Conservation (phyloP, 805 yeast genomes). For the Grigorovia yakushimaensis region DNA sequence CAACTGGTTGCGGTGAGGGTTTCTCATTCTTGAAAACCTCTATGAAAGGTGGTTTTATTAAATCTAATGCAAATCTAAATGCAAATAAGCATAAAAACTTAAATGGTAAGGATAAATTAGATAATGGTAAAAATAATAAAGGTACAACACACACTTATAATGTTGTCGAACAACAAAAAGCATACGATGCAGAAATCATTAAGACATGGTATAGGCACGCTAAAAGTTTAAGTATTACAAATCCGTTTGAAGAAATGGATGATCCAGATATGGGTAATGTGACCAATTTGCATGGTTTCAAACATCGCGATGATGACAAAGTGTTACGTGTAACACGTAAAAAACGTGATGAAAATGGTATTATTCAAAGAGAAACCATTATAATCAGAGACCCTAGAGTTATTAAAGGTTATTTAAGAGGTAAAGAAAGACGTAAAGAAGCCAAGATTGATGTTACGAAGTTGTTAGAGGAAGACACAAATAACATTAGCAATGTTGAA, state of each 20-base stretch:
- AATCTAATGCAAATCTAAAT: conserved; percentile 11
- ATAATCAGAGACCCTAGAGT: conserved; percentile 76
- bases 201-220: conserved; percentile 87
- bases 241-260: conserved; percentile 30
- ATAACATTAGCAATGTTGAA: conserved; percentile 56
- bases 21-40: conserved; percentile 83
- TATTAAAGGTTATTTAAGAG: conserved; percentile 71
- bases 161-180: conserved; percentile 77
- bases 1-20: conserved; percentile 83
- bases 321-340: conserved; percentile 63
- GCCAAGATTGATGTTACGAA: conserved; percentile 55
- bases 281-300: conserved; percentile 22
- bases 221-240: conserved; percentile 39
- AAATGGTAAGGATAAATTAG: conserved; percentile 13
- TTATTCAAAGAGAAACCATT: conserved; percentile 71
- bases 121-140: conserved; percentile 7
- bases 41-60: conserved; percentile 84
- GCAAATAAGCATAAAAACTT: neutral
- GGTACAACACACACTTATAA: conserved; percentile 61
- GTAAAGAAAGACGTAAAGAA: conserved; percentile 51
- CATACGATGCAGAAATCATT: conserved; percentile 82
- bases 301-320: conserved; percentile 28
- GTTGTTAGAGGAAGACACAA: conserved; percentile 23
- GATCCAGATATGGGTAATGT: conserved; percentile 31
- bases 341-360: conserved; percentile 75